Conservation (phyloP, 768 basidiomycete genomes). For the Pisolithus marmoratus region DNA sequence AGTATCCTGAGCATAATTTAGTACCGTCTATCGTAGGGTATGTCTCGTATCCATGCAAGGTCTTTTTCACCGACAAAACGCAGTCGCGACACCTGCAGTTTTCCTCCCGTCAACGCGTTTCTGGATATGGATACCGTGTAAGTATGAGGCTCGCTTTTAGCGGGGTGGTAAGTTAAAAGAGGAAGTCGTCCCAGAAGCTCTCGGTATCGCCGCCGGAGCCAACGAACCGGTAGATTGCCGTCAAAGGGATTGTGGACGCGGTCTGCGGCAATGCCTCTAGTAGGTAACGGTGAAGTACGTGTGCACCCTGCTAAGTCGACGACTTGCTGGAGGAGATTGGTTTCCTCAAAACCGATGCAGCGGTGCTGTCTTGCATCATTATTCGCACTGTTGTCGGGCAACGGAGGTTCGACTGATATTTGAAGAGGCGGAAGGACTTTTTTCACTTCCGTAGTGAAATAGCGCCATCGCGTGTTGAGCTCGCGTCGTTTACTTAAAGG, state of each 20-base stretch:
- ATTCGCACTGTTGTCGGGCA: conserved; percentile 3
- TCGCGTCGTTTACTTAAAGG: conserved; percentile 69
- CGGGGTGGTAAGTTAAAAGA: conserved; percentile 35
- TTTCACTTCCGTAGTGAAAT: conserved; percentile 47
- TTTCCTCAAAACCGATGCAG: conserved; percentile 37
- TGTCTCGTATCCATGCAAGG: conserved; percentile 28
- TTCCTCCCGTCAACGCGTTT: conserved; percentile 23
- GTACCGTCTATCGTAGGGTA: too few species aligned
- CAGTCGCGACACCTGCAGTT: conserved; percentile 12
- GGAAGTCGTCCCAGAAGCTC: conserved; percentile 58
- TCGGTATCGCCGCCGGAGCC: conserved; percentile 49
- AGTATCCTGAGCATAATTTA: neutral
- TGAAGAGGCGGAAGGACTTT: conserved; percentile 61
- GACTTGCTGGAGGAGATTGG: conserved; percentile 40
- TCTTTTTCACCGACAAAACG: conserved; percentile 26
- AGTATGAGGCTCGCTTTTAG: conserved; percentile 1
- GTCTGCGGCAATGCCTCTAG: conserved; percentile 16
- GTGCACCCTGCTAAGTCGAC: conserved; percentile 37
- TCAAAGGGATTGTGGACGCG: conserved; percentile 9
- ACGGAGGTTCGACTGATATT: conserved; percentile 25
- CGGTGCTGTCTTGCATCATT: conserved; percentile 23
- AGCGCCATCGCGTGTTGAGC: conserved; percentile 67
- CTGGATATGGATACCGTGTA: conserved; percentile 29
- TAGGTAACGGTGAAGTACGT: conserved; percentile 20
- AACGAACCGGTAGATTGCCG: conserved; percentile 17